Base-by-base conservation (phyloP, 176 grass and related monocot species). In the Eragrostis nindensis region DNA sequence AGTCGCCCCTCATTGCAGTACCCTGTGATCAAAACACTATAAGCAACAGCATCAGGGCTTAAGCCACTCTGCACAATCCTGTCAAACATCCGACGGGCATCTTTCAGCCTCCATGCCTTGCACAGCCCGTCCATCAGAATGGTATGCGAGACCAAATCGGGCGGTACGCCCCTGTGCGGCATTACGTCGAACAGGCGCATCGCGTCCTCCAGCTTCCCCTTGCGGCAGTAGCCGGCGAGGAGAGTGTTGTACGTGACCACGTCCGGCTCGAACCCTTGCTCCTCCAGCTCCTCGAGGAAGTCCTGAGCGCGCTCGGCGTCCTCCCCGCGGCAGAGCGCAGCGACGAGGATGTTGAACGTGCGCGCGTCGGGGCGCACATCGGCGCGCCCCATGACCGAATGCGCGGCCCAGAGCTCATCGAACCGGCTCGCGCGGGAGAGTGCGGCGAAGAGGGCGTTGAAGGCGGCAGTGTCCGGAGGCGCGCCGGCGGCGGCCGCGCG, bases 171-270 rank as follows among this genome's bases (percentile, higher is more conserved):
- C 71, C 95, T 93, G 68, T 78, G 70, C 11, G 87, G 78, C 95
- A 98, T 95, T 75, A 95, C 74, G 2, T 85, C 88, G 21, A 91
- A 91, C 55, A 98, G 84, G 30, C 73, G 85, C 46, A 93, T 75
- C 22, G 95, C 95, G 38, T 90, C 88, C 54, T 81, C 80, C 63
- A 98, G 71, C 64, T 57, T 87, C 66, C 92, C 90, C 25, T 55
- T 93, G 77, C 66, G 42, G 80, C 92, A 94, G 82, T 87, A 94
- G 40, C 88, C 90, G 7, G 86, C 81, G 8, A 93, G 86, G 65
- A 98, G 83, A 30, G 92, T 94, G 53, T 94, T 94, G 84, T 95
- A 94, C n/a, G 92, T 94, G 21, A 98, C 90, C n/a, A 91, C 62
- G 69, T 98, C 95, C 7, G 90, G 95, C 60, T 88, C 90, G 72